A percentile compares a stretch with the other conserved stretches of the same genome.
Evolutionary conservation across 2,329 filamentous ascomycete genomes (phyloP).

Genomic region (Xylaria sp.): DNA sequence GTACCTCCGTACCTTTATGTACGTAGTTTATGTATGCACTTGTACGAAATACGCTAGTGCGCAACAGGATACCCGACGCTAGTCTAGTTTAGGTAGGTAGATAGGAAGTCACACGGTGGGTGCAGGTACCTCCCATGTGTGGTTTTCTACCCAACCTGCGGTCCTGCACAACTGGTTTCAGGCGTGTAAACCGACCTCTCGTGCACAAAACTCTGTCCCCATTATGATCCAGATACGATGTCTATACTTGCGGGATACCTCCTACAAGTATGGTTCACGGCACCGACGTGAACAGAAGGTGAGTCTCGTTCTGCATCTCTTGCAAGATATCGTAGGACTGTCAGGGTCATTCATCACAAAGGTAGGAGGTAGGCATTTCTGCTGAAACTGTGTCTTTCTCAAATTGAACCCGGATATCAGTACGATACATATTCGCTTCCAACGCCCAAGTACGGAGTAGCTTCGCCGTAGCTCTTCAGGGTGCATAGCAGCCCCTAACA

Average conservation of each 20-base stretch:
- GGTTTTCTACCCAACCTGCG: background rate
- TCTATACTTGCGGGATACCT: too few species aligned
- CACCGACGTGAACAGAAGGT: too few species aligned
- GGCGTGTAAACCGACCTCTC: background rate
- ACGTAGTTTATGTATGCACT: background rate
- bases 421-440: background rate
- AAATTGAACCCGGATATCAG: background rate
- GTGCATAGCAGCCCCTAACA: background rate
- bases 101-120: background rate
- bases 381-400: too few species aligned
- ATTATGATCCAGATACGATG: too few species aligned
- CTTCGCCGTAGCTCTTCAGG: background rate
- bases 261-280: too few species aligned
- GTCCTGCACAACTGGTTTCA: background rate
- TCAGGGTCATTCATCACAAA: too few species aligned
- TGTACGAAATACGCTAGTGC: background rate
- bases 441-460: background rate
- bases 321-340: too few species aligned
- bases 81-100: background rate
- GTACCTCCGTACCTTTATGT: background rate
- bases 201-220: background rate
- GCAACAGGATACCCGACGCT: background rate
- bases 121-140: background rate
- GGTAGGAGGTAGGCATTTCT: too few species aligned
- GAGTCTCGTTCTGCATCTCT: too few species aligned